These are phyloP conservation scores for Boletus sp. DNA, from an alignment of 768 basidiomycete genomes.

Conservation along the genomic window DNA sequence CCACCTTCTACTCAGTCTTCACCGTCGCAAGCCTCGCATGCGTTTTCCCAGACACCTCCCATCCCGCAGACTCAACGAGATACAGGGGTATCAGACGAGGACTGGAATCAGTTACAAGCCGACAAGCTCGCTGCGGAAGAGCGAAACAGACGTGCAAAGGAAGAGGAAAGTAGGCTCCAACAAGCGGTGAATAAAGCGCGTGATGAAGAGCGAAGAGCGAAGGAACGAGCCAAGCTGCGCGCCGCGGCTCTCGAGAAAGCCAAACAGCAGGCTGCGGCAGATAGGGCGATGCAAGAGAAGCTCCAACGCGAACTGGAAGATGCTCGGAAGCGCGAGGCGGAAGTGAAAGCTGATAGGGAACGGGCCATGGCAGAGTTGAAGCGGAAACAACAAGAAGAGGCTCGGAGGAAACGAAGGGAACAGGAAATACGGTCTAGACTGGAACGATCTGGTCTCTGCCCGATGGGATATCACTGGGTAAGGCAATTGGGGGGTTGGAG, in stretches of 20 bases:
- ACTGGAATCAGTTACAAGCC: conserved; percentile 51
- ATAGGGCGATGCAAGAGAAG: conserved; percentile 19
- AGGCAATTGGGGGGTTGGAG: conserved; percentile 40
- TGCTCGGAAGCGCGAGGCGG: conserved; percentile 22
- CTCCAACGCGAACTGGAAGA: conserved; percentile 27
- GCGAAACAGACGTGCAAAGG: conserved; percentile 13
- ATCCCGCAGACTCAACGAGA: conserved; percentile 36
- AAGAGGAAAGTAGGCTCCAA: conserved; percentile 16
- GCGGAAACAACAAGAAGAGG: conserved; percentile 40
- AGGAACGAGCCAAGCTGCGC: conserved; percentile 21
- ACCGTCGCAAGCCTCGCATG: neutral
- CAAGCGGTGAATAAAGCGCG: conserved; percentile 17
- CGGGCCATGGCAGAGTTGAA: conserved; percentile 28
- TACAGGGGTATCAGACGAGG: conserved; percentile 48
- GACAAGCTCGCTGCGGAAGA: conserved; percentile 30
- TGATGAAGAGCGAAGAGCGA: conserved; percentile 23
- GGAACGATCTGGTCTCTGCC: conserved; percentile 49
- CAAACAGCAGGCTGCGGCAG: conserved; percentile 19
- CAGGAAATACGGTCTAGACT: conserved; percentile 40
- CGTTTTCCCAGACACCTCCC: neutral
- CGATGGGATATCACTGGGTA: conserved; percentile 46
- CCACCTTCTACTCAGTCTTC: neutral
- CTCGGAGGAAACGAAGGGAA: conserved; percentile 20
- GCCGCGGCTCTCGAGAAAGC: conserved; percentile 19
- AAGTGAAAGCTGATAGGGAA: conserved; percentile 25